Evolutionary conservation across 306 rosid genomes (phyloP).

Genomic region (Gastrolobium bilobum): DNA sequence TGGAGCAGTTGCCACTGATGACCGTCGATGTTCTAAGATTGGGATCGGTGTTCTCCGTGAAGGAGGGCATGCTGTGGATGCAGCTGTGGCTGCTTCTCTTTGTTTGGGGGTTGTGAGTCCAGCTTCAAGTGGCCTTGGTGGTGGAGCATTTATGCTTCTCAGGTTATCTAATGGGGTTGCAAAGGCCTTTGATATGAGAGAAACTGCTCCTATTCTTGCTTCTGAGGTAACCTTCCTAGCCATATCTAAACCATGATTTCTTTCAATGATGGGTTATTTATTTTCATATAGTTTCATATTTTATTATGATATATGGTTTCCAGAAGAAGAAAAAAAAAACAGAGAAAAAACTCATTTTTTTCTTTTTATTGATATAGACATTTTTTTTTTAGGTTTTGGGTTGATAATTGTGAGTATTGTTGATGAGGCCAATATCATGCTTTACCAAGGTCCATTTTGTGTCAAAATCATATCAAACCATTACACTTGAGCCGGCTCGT

Average conservation of each 20-base stretch:
- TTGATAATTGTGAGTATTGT: no score
- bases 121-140: slow-evolving; percentile 93
- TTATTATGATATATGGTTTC: neutral
- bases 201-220: slow-evolving; percentile 79
- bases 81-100: slow-evolving; percentile 79
- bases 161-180: slow-evolving; percentile 60
- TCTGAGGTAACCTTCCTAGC: slow-evolving; percentile 60
- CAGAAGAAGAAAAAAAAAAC: neutral
- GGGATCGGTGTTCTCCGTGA: slow-evolving; percentile 64
- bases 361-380: neutral
- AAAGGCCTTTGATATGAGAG: slow-evolving; percentile 83
- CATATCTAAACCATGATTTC: slow-evolving; percentile 5
- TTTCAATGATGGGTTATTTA: neutral
- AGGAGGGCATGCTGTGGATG: slow-evolving; percentile 91
- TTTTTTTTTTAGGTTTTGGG: no score
- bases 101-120: slow-evolving; percentile 90
- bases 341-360: neutral
- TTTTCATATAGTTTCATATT: neutral
- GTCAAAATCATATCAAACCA: no score
- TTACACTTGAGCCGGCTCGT: no score
- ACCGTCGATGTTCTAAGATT: slow-evolving; percentile 72
- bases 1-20: slow-evolving; percentile 87
- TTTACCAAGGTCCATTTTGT: no score
- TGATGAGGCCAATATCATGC: no score
- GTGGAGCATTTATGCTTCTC: slow-evolving; percentile 82